phyloP scores from a whole-genome alignment of 495 filamentous ascomycete genomes.

The Rhypophila decipiens region DNA sequence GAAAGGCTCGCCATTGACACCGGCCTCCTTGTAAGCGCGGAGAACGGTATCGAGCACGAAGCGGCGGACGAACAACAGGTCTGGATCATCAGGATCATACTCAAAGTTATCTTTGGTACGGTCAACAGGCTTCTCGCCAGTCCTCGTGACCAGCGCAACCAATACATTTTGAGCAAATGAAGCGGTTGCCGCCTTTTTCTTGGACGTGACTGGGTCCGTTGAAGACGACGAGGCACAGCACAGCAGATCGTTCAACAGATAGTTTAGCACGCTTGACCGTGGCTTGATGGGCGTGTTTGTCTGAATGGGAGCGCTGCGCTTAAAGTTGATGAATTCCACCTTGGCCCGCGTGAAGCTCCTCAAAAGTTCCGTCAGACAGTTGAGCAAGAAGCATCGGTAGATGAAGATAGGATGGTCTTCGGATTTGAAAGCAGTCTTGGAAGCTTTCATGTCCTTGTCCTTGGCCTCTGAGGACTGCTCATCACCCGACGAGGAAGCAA shows the following conservation, averaged over 20 bases:
- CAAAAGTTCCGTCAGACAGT: slow-evolving; percentile 89
- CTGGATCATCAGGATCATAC: slow-evolving; percentile 73
- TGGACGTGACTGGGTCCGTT: slow-evolving; percentile 64
- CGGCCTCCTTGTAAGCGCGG: slow-evolving; percentile 87
- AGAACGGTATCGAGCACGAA: slow-evolving; percentile 93
- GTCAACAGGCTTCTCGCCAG: slow-evolving; percentile 63
- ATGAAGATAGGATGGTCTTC: slow-evolving; percentile 94
- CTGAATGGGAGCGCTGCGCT: slow-evolving; percentile 70
- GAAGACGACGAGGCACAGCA: slow-evolving; percentile 65
- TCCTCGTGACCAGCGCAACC: slow-evolving; percentile 80
- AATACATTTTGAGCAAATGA: slow-evolving; percentile 77
- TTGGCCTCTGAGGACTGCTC: slow-evolving; percentile 25
- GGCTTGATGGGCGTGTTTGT: slow-evolving; percentile 88
- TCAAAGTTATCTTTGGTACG: slow-evolving; percentile 46
- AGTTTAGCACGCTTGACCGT: slow-evolving; percentile 86
- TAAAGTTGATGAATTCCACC: slow-evolving; percentile 98
- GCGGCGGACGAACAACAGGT: slow-evolving; percentile 84
- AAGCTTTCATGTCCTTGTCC: slow-evolving; percentile 53
- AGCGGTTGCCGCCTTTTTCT: slow-evolving; percentile 80
- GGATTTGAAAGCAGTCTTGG: slow-evolving; percentile 79
- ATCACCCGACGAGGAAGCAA: slow-evolving; percentile 14
- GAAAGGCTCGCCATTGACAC: slow-evolving; percentile 67
- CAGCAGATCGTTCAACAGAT: slow-evolving; percentile 80
- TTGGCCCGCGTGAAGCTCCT: slow-evolving; percentile 90
- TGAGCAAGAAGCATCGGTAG: slow-evolving; percentile 90